Evolutionary conservation across 2,329 filamentous ascomycete genomes (phyloP).

Genomic region (Paraphaeosphaeria sporulosa): DNA sequence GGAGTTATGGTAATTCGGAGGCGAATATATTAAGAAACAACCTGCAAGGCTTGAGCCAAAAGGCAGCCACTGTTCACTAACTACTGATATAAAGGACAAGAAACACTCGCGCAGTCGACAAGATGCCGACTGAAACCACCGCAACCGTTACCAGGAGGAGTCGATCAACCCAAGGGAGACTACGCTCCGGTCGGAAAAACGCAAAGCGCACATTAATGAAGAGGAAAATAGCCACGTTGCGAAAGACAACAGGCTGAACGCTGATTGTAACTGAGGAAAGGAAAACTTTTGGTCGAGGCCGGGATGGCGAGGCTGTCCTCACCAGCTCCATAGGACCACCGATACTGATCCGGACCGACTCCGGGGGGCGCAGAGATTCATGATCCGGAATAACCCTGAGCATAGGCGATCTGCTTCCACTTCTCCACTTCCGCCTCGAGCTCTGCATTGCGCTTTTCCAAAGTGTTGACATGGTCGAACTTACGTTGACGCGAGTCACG

Average conservation of each 20-base stretch:
- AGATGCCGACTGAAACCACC: conserved; percentile 13
- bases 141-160: conserved; percentile 43
- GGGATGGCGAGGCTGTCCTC: conserved; percentile 37
- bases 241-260: conserved; percentile 6
- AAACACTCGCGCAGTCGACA: conserved; percentile 9
- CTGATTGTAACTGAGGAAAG: conserved; percentile 20
- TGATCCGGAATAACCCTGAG: conserved; percentile 47
- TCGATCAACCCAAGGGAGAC: conserved; percentile 50
- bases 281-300: conserved; percentile 38
- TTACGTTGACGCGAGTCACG: conserved; percentile 92
- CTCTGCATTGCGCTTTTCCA: conserved; percentile 77
- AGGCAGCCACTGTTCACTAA: neutral
- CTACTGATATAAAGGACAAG: conserved; percentile 10
- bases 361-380: conserved; percentile 40
- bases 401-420: conserved; percentile 51
- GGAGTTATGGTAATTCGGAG: neutral
- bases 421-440: conserved; percentile 62
- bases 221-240: neutral
- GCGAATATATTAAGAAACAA: conserved; percentile 6
- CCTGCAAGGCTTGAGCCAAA: neutral
- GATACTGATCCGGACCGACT: conserved; percentile 30
- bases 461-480: conserved; percentile 74
- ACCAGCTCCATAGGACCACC: conserved; percentile 46
- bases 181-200: conserved; percentile 35
- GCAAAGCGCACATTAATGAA: conserved; percentile 3